These are phyloP conservation scores for Lachnellula suecica DNA, from an alignment of 2,329 filamentous ascomycete species.

Conservation along the genomic window DNA sequence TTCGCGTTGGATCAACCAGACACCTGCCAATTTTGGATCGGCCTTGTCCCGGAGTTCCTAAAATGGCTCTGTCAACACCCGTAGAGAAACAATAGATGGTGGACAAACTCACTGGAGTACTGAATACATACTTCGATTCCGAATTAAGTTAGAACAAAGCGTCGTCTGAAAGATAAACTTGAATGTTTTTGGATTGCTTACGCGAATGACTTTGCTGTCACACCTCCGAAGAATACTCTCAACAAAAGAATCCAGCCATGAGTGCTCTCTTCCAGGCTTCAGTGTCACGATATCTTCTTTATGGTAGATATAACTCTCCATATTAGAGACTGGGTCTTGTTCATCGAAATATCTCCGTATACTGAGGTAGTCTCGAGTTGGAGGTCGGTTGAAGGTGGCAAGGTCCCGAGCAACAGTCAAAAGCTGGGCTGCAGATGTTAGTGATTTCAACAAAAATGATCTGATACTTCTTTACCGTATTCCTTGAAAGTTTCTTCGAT, in stretches of 20 bases:
- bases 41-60: constrained; percentile 1
- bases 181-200: background rate
- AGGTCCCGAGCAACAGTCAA: constrained; percentile 24
- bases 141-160: no score
- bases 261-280: constrained; percentile 36
- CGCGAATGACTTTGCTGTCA: constrained; percentile 11
- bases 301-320: constrained; percentile 31
- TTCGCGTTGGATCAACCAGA: background rate
- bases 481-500: constrained; percentile 17
- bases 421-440: constrained; percentile 11
- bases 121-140: background rate
- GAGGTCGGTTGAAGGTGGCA: constrained; percentile 29
- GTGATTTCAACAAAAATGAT: background rate
- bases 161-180: background rate
- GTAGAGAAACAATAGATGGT: background rate
- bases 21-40: background rate
- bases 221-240: constrained; percentile 26
- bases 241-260: constrained; percentile 38
- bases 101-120: background rate
- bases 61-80: background rate
- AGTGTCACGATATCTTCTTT: constrained; percentile 40
- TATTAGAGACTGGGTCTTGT: constrained; percentile 15
- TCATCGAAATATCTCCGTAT: constrained; percentile 31
- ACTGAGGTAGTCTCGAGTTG: constrained; percentile 30
- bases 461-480: constrained; percentile 11